Base-by-base conservation (phyloP, 805 yeast genomes). In the Candida quercuum region DNA sequence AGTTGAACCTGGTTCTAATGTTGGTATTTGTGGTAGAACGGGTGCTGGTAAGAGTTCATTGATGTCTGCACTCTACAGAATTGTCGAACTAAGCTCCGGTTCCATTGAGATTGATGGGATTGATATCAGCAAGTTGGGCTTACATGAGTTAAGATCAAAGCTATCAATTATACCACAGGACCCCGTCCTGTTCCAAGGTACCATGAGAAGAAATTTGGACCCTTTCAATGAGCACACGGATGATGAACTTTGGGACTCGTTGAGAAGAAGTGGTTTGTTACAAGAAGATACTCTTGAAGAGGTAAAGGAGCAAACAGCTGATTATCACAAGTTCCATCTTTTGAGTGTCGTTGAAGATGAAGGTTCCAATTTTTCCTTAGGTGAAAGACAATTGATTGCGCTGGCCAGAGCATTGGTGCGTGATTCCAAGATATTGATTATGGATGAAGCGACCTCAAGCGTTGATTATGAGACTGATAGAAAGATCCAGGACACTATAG, bases 101-200 rank as follows among this genome's bases (percentile, higher is more conserved):
- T 47, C 56, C 1, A 74, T 84, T 29, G 39, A 55, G 9, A 79
- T 84, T 46, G 93, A 84, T 58, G 87, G 81, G 5, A 41, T 82
- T 21, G 78, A 84, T 52, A 76, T 80, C 38, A 55, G 77, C 12
- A 64, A 69, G 10, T 51, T 84, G 43, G 89, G 89, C 1, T 63
- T 84, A 23, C 61, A 59, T 39, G 85, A 79, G 45, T 66, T 84
- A 49, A 68, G 93, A 51, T 69, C 76, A 4, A 72, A 72, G 26
- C 60, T 84, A 38, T 73, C 86, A 1, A 83, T 84, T 40, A 84
- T 84, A 48, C 93, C 93, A 2, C 93, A 84, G 57, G 93, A 84
- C 47, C 91, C 93, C 1, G 85, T 84, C 0, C 61, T 84, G 42
- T 83, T 84, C 60, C 74, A 74, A 47, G 93, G 93, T 24, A 69